Evolutionary conservation across 2,329 filamentous ascomycete genomes (phyloP).

Genomic region (Delphinella strobiligena): DNA sequence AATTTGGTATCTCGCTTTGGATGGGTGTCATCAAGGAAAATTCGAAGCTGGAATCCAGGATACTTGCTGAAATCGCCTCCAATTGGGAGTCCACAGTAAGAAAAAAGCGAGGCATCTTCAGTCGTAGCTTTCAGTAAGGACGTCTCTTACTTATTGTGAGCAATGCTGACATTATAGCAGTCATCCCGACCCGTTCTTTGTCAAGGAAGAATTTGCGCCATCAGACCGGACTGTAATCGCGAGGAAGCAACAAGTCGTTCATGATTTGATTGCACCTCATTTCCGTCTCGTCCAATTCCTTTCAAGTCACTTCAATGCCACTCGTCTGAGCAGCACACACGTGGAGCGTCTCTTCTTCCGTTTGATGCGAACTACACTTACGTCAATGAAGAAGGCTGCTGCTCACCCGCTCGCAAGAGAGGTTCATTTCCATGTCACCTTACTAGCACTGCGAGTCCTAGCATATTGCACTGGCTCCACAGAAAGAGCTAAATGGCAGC

Average conservation of each 20-base stretch:
- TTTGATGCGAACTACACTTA: conserved; percentile 65
- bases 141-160: not conserved
- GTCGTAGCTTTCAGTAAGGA: conserved; percentile 51
- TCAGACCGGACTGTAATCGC: conserved; percentile 67
- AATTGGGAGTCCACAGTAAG: conserved; percentile 83
- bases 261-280: conserved; percentile 78
- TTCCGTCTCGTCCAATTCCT: conserved; percentile 78
- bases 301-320: conserved; percentile 88
- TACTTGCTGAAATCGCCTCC: conserved; percentile 76
- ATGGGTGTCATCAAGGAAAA: conserved; percentile 96
- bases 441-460: conserved; percentile 71
- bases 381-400: conserved; percentile 57
- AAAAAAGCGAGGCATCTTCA: conserved; percentile 71
- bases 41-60: conserved; percentile 70
- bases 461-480: conserved; percentile 54
- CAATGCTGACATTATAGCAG: conserved; percentile 12
- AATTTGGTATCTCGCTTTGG: conserved; percentile 91
- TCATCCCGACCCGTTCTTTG: conserved; percentile 77
- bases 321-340: conserved; percentile 70
- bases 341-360: conserved; percentile 72
- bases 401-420: conserved; percentile 82
- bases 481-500: conserved; percentile 58
- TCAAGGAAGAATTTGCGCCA: conserved; percentile 85
- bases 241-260: conserved; percentile 64
- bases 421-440: conserved; percentile 75